Evolutionary conservation across 192 early-diverging fungal genomes (phyloP), one percentile per base, ranked within the genome.

Genomic region (Obelidium mucronatum): DNA sequence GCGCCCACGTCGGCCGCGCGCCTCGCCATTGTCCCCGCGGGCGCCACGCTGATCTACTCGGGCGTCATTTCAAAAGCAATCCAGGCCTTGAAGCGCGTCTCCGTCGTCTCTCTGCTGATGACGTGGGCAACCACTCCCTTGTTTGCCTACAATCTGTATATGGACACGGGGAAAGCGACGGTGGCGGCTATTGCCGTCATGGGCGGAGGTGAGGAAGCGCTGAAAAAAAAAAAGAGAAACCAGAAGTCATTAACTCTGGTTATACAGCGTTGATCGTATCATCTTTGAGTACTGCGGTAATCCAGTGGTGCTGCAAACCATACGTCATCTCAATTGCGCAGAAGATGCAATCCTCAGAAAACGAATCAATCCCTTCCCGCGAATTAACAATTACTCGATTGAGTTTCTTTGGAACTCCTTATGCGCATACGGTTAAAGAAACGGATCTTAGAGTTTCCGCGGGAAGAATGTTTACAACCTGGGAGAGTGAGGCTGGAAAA

Each of bases 261-360:
- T 59, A 35, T 34, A 13, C 62, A 77, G 76, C 55, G 33, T 19
- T 77, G 1, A 24, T 69, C 53, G 26, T 69, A 5, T 69, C 66
- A 1, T 65, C 76, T 17, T 19, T 37, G n/a, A 60, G 54, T 1
- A 77, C 76, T 3, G 24, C 52, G 66, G 22, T 70, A 8, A 67
- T 77, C 31, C 66, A 68, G 8, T 77, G 63, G 59, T 68, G 67
- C 55, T 59, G 51, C 33, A 77, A 70, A 36, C 76, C 76, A 22
- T 77, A 77, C 39, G 67, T 77, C 5, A 30, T 37, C 31, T 33
- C 37, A 37, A 77, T 77, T 40, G 33, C 58, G 35, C 15, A 40
- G 3, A 19, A 22, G 2, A 22, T 19, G 26, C 44, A 13, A 17
- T 30, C 40, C 19, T 30, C 63, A 26, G 30, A 30, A 0, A 11